Percentiles rank a stretch among this genome's conserved stretches.
phyloP scores from a whole-genome alignment of 345 rosid species.

The Citrus reticulata region DNA sequence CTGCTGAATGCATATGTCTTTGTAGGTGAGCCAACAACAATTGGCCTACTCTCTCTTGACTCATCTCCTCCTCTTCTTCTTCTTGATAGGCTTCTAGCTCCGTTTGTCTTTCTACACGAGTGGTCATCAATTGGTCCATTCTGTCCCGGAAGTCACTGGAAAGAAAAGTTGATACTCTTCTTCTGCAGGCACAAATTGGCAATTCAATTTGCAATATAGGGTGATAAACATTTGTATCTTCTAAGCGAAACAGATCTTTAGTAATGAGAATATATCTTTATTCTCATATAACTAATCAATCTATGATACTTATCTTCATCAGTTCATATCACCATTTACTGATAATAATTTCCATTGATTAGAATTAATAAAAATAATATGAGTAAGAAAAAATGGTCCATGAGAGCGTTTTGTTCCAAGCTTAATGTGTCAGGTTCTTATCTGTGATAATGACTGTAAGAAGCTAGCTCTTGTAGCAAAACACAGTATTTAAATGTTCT shows the following conservation, averaged over 20 bases:
- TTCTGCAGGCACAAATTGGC: constrained; percentile 34
- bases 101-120: constrained; percentile 39
- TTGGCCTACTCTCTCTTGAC: constrained; percentile 32
- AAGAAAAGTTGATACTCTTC: constrained; percentile 72
- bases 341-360: background rate
- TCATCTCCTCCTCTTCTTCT: constrained; percentile 22
- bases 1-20: constrained; percentile 14
- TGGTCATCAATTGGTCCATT: constrained; percentile 63
- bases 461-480: background rate
- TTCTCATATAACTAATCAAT: background rate
- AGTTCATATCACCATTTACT: background rate
- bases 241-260: background rate
- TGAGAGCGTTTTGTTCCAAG: background rate
- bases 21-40: constrained; percentile 27
- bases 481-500: background rate
- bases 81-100: constrained; percentile 16
- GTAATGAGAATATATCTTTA: background rate
- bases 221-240: background rate
- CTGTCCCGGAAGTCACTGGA: constrained; percentile 60
- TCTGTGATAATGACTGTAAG: background rate
- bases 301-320: background rate
- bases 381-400: background rate
- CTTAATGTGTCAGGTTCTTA: background rate
- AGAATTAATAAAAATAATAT: background rate
- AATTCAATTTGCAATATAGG: background rate